Evolutionary conservation across 352 stramenopile genomes (phyloP), one percentile per base, ranked within the genome.

Genomic region (Thalassiosira mediterranea): DNA sequence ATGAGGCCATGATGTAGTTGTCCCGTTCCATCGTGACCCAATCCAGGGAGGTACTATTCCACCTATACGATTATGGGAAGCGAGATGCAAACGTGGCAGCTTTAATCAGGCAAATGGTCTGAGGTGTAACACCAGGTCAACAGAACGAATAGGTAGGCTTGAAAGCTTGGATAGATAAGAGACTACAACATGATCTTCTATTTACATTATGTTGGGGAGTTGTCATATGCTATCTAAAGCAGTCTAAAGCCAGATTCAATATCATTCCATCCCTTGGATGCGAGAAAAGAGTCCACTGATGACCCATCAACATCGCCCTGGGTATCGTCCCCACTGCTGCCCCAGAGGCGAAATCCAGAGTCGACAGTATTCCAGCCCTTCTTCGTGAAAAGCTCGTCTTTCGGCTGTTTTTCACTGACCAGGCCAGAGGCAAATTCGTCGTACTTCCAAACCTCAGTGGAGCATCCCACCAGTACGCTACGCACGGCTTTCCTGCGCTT

Each of bases 291-390:
- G 66, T 92, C 86, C 2, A 72, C 68, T 28, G 54, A 46, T 15
- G 48, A 42, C 0, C 15, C 23, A 32, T 67, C 46, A 38, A 58
- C 17, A 17, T 62, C 29, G 21, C 65, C 51, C 15, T 52, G 11
- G 2, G 31, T 28, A 34, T 42, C 53, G 7, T 48, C 44, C 21
- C 46, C 32, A 11, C 38, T 57, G 13, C 66, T 44, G 48, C 86
- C 86, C 83, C 80, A 90, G 13, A 92, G 51, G 25, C 60, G 69
- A 73, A 92, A 92, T 15, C 78, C 76, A 48, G 81, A 90, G 57
- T 92, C 86, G 8, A 92, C 83, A 48, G 79, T 73, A 44, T 92
- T 92, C 86, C 86, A 92, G 13, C 83, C 83, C 57, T 90, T 83
- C 29, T 81, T 75, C 46, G 68, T 40, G 51, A 91, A 90, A 4